Evolutionary conservation across 441 rosid genomes (phyloP).

Genomic region (Daphne laureola): DNA sequence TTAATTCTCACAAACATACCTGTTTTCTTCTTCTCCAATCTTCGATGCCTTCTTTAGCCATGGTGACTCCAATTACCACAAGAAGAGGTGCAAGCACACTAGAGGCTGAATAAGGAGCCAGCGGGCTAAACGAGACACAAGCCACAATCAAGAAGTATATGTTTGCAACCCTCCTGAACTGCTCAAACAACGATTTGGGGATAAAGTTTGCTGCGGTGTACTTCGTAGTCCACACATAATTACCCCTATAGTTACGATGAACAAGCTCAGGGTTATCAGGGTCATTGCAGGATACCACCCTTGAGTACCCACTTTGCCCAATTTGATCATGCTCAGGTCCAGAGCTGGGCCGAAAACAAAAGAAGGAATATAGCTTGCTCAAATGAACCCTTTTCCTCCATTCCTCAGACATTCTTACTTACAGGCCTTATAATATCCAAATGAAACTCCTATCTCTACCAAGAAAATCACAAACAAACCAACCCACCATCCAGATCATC

Average conservation of each 20-base stretch:
- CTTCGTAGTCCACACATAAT: conserved; percentile 87
- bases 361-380: conserved; percentile 46
- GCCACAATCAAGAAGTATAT: conserved; percentile 74
- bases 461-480: conserved; percentile 7
- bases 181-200: conserved; percentile 98
- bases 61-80: conserved; percentile 79
- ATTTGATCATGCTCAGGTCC: conserved; percentile 43
- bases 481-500: conserved; percentile 11
- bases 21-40: conserved; percentile 81
- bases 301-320: conserved; percentile 64
- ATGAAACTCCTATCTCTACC: conserved; percentile 9
- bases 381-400: conserved; percentile 31
- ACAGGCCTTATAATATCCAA: conserved; percentile 6
- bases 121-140: conserved; percentile 64
- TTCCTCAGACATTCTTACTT: conserved; percentile 36
- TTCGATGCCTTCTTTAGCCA: conserved; percentile 88
- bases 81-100: conserved; percentile 75
- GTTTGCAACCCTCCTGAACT: conserved; percentile 95
- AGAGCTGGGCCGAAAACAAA: conserved; percentile 35
- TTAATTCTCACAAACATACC: conserved; percentile 25
- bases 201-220: conserved; percentile 71
- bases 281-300: conserved; percentile 83
- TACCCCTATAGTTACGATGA: conserved; percentile 49
- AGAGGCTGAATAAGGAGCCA: conserved; percentile 70
- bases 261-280: conserved; percentile 61